Evolutionary conservation across 306 rosid genomes (phyloP).

Genomic region (Cucurbita pepo): DNA sequence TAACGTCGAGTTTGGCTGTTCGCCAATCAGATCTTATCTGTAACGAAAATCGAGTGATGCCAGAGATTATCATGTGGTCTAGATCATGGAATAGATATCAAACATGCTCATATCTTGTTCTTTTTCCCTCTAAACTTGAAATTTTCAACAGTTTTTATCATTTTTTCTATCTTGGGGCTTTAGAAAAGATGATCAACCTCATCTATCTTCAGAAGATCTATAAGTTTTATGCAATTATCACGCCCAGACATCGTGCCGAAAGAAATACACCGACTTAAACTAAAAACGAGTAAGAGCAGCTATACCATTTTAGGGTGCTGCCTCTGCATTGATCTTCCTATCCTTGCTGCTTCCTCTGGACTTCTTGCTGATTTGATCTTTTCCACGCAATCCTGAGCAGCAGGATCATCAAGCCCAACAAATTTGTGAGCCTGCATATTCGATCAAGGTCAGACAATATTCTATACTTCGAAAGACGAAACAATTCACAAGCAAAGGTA

Average conservation of each 20-base stretch:
- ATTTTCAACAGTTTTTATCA: neutral
- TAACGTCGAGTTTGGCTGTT: slow-evolving; percentile 57
- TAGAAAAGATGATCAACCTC: neutral
- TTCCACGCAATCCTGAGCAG: slow-evolving; percentile 45
- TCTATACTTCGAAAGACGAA: neutral
- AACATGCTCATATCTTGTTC: neutral
- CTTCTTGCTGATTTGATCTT: slow-evolving; percentile 63
- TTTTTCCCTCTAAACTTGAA: neutral
- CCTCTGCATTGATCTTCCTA: slow-evolving; percentile 84
- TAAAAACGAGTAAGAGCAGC: neutral
- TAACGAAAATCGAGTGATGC: neutral
- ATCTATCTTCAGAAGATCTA: neutral
- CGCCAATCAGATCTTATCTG: slow-evolving; percentile 87
- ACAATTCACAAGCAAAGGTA: neutral
- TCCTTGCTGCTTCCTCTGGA: slow-evolving; percentile 90
- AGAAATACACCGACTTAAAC: neutral
- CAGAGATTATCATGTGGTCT: neutral
- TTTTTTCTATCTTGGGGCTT: neutral
- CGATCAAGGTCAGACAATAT: neutral
- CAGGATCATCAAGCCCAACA: slow-evolving; percentile 45
- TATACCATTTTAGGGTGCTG: slow-evolving; percentile 53
- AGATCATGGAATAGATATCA: neutral
- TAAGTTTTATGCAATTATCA: neutral
- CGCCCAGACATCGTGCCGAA: neutral
- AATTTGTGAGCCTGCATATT: slow-evolving; percentile 59